These are phyloP conservation scores for Coccomyxa sp. DNA, from an alignment of 139 green algal genomes.

Conservation along the genomic window DNA sequence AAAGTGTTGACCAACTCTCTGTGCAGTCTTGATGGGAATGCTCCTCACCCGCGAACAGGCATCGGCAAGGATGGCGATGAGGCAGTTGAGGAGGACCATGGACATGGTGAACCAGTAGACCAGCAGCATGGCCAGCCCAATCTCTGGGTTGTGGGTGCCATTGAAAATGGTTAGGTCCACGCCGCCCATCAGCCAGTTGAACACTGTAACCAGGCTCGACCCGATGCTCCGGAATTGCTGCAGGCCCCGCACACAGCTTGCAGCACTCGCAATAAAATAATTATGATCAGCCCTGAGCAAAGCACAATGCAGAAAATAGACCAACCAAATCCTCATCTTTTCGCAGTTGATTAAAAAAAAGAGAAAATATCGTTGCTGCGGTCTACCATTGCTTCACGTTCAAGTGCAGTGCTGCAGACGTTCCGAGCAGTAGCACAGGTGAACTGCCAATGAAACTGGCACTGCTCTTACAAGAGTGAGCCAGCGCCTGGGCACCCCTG, in stretches of 20 bases:
- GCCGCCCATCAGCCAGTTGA: slow-evolving; percentile 15
- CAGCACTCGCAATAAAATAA: slow-evolving; percentile 11
- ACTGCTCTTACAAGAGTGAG: too few relatives aligned
- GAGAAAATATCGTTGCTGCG: too few relatives aligned
- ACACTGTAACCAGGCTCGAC: background rate
- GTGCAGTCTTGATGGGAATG: background rate
- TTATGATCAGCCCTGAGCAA: background rate
- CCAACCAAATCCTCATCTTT: too few relatives aligned
- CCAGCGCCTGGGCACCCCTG: too few relatives aligned
- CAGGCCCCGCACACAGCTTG: background rate
- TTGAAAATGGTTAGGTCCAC: slow-evolving; percentile 21
- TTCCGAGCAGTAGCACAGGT: too few relatives aligned
- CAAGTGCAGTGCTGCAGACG: too few relatives aligned
- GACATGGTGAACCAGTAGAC: slow-evolving; percentile 24
- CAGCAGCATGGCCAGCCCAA: slow-evolving; percentile 7
- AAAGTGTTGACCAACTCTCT: too few relatives aligned
- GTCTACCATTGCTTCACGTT: too few relatives aligned
- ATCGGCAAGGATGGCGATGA: slow-evolving; percentile 40
- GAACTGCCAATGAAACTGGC: too few relatives aligned
- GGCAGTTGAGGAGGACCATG: slow-evolving; percentile 43
- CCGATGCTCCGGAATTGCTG: slow-evolving; percentile 4
- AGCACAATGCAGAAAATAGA: background rate
- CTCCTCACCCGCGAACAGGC: slow-evolving; percentile 23
- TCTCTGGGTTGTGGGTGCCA: background rate
- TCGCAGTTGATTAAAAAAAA: too few relatives aligned